Evolutionary conservation across 371 early-diverging fungal genomes (phyloP).

Genomic region (Nosema muscidifuracis): DNA sequence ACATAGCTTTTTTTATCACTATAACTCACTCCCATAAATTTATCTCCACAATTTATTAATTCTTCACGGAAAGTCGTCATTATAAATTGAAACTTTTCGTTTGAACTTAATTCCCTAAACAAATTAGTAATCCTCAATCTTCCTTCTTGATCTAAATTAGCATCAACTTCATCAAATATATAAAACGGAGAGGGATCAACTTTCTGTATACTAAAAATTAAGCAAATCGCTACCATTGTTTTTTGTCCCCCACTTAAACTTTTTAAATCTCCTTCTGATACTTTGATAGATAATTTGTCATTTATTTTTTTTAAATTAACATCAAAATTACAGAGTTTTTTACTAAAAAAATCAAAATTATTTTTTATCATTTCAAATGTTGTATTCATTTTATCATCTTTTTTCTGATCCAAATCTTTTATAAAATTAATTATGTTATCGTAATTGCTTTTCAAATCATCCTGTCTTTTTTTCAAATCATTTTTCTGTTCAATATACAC

Average conservation of each 20-base stretch:
- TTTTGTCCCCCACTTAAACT: constrained; percentile 88
- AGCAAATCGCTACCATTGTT: constrained; percentile 84
- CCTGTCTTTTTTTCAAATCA: background rate
- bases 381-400: constrained; percentile 52
- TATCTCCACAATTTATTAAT: constrained; percentile 46
- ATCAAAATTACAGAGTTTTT: constrained; percentile 41
- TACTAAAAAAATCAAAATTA: constrained; percentile 57
- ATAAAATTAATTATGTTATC: constrained; percentile 54
- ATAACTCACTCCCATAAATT: constrained; percentile 50
- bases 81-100: constrained; percentile 52
- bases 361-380: constrained; percentile 46
- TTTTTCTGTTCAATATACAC: constrained; percentile 13
- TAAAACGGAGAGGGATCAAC: constrained; percentile 98
- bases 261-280: constrained; percentile 12
- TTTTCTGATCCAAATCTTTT: constrained; percentile 52
- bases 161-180: constrained; percentile 99
- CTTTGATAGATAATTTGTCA: constrained; percentile 30
- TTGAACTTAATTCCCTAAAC: constrained; percentile 36
- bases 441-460: constrained; percentile 40
- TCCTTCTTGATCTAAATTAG: constrained; percentile 76
- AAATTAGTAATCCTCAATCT: constrained; percentile 34
- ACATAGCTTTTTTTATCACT: constrained; percentile 43
- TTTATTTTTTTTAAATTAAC: background rate
- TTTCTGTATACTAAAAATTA: constrained; percentile 95
- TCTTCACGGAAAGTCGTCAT: constrained; percentile 60